These are phyloP conservation scores for Saccharomycopsis selenospora DNA, from an alignment of 805 yeast genomes.

Conservation along the genomic window DNA sequence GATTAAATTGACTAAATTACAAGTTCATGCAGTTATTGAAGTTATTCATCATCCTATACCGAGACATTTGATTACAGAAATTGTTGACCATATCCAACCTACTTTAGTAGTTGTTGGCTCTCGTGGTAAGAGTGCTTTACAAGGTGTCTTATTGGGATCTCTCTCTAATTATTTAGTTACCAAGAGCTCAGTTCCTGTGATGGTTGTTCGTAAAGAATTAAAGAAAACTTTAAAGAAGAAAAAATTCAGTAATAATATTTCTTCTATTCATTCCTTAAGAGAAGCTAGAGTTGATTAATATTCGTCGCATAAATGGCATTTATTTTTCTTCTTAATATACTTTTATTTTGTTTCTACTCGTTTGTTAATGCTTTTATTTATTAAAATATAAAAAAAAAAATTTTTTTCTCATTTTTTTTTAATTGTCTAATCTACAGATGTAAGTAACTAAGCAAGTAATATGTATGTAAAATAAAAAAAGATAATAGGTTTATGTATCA, in stretches of 20 bases:
- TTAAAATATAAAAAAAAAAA: no score
- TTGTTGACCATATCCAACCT: conserved; percentile 65
- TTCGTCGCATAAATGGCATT: no score
- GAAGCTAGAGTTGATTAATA: conserved; percentile 35
- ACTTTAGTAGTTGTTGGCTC: conserved; percentile 72
- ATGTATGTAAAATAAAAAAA: no score
- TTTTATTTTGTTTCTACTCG: no score
- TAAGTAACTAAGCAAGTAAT: no score
- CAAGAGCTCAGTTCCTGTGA: conserved; percentile 65
- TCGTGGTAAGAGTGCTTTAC: conserved; percentile 62
- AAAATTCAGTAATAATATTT: conserved; percentile 49
- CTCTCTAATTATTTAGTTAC: conserved; percentile 67
- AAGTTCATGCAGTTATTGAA: conserved; percentile 66
- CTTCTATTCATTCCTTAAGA: conserved; percentile 38
- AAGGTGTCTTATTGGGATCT: conserved; percentile 68
- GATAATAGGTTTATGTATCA: no score
- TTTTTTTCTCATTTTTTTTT: no score
- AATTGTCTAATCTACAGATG: no score
- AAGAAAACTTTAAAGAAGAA: conserved; percentile 58
- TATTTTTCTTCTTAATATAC: no score
- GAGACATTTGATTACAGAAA: conserved; percentile 59
- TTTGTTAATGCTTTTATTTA: no score
- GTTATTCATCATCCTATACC: conserved; percentile 73
- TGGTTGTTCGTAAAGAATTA: conserved; percentile 70
- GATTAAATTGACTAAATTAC: conserved; percentile 58